Base-by-base conservation (phyloP, 2,329 filamentous ascomycete genomes). In the Colletotrichum nymphaeae region DNA sequence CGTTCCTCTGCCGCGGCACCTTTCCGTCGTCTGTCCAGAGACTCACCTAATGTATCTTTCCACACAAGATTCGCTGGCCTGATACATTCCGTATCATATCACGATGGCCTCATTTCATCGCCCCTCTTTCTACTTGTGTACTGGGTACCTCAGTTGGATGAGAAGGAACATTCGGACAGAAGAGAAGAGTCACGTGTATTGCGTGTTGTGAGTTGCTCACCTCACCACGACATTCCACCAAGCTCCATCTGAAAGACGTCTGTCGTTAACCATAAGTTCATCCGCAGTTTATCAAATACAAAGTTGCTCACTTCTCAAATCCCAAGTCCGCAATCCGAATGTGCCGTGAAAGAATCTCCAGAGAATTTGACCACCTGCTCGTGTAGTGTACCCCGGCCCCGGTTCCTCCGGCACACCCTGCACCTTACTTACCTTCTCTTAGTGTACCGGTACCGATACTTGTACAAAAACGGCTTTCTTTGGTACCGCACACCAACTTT, bases 401-500 rank as follows among this genome's bases (percentile, higher is more conserved):
- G 64, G 64, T 49, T 32, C 58, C 62, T 68, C 58, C 64, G 58
- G 5, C 58, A 58, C 49, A n/a, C 52, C 67, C 67, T 16, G n/a
- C 22, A 26, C n/a, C 9, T n/a, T 7, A 37, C 62, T 64, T 58
- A 32, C 14, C 46, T 35, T 26, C 14, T 1, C 16, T 42, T 49
- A 49, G 42, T 49, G 19, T 49, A 49, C 42, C 42, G 19, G 42
- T 49, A 49, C 42, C 6, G 0, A n/a, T 49, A 49, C 42, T 49
- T 49, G 42, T 11, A 49, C 19, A n/a, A 22, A 22, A 49, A 49
- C 19, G 42, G 19, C 42, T 49, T 49, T 22, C 19, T n/a, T 3
- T 49, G 6, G 42, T 49, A 49, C 42, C 19, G 3, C 19, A 2
- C 46, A 16, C 22, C 14, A 4, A 8, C n/a, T 16, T 55, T 4